These are phyloP conservation scores for Lachancea cidri DNA, from an alignment of 805 yeast species.

Conservation along the genomic window DNA sequence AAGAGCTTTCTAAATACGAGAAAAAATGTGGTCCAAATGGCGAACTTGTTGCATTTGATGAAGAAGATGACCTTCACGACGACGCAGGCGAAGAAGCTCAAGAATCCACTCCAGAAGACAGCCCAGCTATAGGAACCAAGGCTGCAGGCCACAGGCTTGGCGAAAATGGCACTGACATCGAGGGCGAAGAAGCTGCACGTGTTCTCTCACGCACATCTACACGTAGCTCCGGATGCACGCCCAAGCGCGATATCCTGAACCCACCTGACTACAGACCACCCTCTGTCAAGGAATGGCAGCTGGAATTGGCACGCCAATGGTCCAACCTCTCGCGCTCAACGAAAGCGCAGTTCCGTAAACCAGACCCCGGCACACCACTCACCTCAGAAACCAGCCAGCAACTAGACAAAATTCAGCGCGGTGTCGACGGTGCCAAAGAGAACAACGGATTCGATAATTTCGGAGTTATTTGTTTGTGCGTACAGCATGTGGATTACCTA, in stretches of 20 bases:
- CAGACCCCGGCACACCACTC: slow-evolving; percentile 61
- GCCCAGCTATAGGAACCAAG: slow-evolving; percentile 3
- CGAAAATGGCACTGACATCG: background rate
- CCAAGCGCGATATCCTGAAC: slow-evolving; percentile 7
- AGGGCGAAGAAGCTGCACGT: background rate
- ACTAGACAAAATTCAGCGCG: slow-evolving; percentile 68
- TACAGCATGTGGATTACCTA: slow-evolving; percentile 65
- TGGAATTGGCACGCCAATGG: slow-evolving; percentile 65
- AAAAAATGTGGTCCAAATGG: no score
- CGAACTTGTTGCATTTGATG: background rate
- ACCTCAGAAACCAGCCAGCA: slow-evolving; percentile 48
- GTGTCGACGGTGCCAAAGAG: slow-evolving; percentile 75
- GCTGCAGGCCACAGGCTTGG: background rate
- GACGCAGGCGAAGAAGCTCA: slow-evolving; percentile 1
- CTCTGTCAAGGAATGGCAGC: slow-evolving; percentile 57
- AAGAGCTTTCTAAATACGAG: slow-evolving; percentile 15
- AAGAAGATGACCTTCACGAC: slow-evolving; percentile 4
- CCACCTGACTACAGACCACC: slow-evolving; percentile 39
- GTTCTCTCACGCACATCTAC: slow-evolving; percentile 5
- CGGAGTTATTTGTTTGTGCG: slow-evolving; percentile 61
- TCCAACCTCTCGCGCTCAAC: slow-evolving; percentile 47
- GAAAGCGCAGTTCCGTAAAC: slow-evolving; percentile 65
- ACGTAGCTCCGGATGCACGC: slow-evolving; percentile 4
- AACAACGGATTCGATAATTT: slow-evolving; percentile 61
- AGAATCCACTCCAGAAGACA: background rate